These are phyloP conservation scores for Alternaria hordeiaustralica DNA, from an alignment of 2,329 filamentous ascomycete genomes.

Conservation along the genomic window DNA sequence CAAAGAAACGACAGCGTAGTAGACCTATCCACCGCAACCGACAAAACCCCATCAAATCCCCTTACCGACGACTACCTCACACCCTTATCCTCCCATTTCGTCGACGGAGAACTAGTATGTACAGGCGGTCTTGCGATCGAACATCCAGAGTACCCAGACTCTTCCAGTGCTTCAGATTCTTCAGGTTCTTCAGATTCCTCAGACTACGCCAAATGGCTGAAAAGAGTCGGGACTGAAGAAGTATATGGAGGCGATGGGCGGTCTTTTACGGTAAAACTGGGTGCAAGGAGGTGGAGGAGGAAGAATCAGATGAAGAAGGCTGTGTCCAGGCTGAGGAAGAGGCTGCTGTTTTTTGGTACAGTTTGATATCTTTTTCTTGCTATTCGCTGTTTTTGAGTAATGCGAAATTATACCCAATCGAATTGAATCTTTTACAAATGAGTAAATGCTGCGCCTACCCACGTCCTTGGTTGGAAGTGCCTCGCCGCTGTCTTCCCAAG, in stretches of 20 bases:
- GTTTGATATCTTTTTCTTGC: not conserved
- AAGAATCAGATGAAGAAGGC: not conserved
- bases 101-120: not conserved
- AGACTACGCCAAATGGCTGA: not conserved
- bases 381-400: not conserved
- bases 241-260: not conserved
- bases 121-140: not conserved
- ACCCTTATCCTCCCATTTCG: not conserved
- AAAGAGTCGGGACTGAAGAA: not conserved
- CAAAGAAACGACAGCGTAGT: not conserved
- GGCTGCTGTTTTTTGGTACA: not conserved
- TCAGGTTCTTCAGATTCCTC: not conserved
- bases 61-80: not conserved
- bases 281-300: not conserved
- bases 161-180: not conserved
- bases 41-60: not conserved
- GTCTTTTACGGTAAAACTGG: not conserved
- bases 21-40: not conserved
- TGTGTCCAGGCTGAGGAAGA: not conserved
- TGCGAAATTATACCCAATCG: not conserved
- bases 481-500: not conserved
- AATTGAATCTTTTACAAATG: rapidly evolving
- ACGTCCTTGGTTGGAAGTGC: not conserved
- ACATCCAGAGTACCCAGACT: not conserved
- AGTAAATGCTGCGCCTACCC: rapidly evolving